These are phyloP conservation scores for Pseudocercospora vitis DNA, from an alignment of 2,329 filamentous ascomycete genomes.

Conservation along the genomic window DNA sequence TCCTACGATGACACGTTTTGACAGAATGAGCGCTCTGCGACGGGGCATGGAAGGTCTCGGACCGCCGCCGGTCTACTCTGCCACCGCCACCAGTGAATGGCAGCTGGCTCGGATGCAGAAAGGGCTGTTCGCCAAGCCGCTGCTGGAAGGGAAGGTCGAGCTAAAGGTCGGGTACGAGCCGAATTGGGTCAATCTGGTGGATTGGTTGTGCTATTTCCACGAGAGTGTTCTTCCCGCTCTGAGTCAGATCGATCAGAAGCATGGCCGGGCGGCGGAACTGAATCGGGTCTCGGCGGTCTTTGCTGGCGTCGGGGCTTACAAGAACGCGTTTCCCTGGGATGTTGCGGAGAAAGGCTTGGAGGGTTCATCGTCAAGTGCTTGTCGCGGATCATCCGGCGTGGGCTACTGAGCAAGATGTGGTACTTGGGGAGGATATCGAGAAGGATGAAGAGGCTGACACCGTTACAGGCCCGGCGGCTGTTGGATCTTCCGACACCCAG, in stretches of 20 bases:
- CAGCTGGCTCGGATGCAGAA: not conserved
- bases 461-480: no score
- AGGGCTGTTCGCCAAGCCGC: not conserved
- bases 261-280: not conserved
- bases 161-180: not conserved
- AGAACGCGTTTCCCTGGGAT: not conserved
- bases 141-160: not conserved
- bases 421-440: not conserved
- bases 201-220: constrained; percentile 1
- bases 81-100: not conserved
- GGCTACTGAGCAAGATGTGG: not conserved
- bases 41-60: no score
- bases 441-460: not conserved
- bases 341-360: not conserved
- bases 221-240: not conserved
- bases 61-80: no score
- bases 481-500: no score
- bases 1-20: no score
- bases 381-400: not conserved
- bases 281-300: not conserved
- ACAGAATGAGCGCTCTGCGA: no score
- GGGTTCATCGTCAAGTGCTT: not conserved
- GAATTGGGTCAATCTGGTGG: constrained; percentile 2
- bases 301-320: not conserved
- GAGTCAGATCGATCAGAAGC: no score